A percentile compares a stretch with the other conserved stretches of the same genome.
These are phyloP conservation scores for Eimeria necatrix DNA, from an alignment of 169 alveolate species.

Conservation along the genomic window DNA sequence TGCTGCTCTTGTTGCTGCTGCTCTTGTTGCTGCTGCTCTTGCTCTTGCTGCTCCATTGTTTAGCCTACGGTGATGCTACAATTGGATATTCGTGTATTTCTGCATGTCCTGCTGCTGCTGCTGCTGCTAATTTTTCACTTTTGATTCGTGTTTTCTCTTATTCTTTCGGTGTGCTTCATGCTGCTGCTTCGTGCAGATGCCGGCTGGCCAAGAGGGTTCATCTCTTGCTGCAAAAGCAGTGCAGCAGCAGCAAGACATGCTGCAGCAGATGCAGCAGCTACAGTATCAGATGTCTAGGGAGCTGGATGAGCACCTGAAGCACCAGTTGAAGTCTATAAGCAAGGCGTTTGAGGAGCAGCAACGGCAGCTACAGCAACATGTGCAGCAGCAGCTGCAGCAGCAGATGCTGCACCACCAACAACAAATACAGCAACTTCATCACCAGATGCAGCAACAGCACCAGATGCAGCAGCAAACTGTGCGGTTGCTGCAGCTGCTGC, in stretches of 20 bases:
- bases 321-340: not conserved
- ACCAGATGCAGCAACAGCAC: not conserved
- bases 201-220: not conserved
- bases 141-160: not conserved
- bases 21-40: conserved; percentile 10
- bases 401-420: not conserved
- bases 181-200: conserved; percentile 23
- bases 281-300: not conserved
- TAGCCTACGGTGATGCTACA: not conserved
- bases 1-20: conserved; percentile 6
- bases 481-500: not conserved
- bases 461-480: not conserved
- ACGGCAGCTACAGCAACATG: not conserved
- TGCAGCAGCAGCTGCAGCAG: conserved; percentile 9
- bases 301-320: conserved; percentile 31
- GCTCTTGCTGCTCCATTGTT: not conserved
- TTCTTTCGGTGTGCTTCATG: not conserved
- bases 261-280: conserved; percentile 30
- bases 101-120: not conserved
- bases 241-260: not conserved
- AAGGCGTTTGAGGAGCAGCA: not conserved
- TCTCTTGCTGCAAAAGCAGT: not conserved
- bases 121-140: not conserved
- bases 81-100: not conserved
- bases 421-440: conserved; percentile 11